phyloP scores from a whole-genome alignment of 352 stramenopile species.

The Pythium aphanidermatum region DNA sequence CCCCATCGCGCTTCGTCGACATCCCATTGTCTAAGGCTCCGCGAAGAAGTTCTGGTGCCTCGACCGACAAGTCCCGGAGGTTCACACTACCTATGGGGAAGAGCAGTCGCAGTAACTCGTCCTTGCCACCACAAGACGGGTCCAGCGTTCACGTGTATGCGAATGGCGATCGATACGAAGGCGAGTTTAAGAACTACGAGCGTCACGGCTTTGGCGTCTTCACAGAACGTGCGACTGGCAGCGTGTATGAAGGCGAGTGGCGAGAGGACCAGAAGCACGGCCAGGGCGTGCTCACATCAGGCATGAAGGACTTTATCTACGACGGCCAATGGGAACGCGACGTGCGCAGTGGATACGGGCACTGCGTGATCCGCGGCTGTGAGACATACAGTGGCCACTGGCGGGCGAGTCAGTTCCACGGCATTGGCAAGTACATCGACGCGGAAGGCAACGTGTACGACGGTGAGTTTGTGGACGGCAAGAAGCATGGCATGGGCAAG shows the following conservation, averaged over 20 bases:
- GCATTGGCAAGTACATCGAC: constrained; percentile 71
- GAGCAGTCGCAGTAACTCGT: background rate
- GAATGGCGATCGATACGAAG: constrained; percentile 73
- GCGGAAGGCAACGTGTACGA: constrained; percentile 78
- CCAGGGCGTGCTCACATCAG: constrained; percentile 57
- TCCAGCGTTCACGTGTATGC: constrained; percentile 36
- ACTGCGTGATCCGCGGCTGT: constrained; percentile 69
- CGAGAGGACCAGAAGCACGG: constrained; percentile 47
- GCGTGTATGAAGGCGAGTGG: constrained; percentile 74
- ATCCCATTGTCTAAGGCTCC: constrained; percentile 27
- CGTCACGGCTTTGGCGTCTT: constrained; percentile 58
- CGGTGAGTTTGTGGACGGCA: constrained; percentile 65
- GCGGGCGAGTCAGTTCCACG: constrained; percentile 70
- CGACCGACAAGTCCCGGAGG: background rate
- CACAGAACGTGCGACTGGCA: constrained; percentile 50
- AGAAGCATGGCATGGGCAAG: constrained; percentile 74
- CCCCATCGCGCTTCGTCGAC: constrained; percentile 54
- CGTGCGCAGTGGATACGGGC: constrained; percentile 52
- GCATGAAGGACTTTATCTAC: constrained; percentile 77
- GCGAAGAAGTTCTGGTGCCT: constrained; percentile 1
- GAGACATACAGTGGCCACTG: constrained; percentile 77
- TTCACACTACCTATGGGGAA: background rate
- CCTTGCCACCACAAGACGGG: constrained; percentile 24
- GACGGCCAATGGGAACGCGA: constrained; percentile 66
- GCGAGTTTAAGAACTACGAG: constrained; percentile 39